Evolutionary conservation across 495 filamentous ascomycete species (phyloP), one percentile per base, ranked within the genome.

Genomic region (Podospora didyma): DNA sequence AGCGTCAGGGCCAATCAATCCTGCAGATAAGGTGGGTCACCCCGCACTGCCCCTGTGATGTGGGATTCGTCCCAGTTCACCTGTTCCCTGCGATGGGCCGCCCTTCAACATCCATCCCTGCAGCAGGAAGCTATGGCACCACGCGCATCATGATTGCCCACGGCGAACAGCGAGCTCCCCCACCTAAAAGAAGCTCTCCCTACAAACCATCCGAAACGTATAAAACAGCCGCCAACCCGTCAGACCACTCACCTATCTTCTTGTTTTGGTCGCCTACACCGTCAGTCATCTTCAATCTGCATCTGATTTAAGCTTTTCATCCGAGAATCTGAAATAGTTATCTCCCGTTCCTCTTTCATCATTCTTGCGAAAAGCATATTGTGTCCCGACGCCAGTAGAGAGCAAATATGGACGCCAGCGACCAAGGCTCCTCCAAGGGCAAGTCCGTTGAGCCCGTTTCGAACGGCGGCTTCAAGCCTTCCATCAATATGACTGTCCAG

Each of bases 401-500:
- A 14, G 12, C 39, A 42, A 7, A 16, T 7, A 26, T 24, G 37
- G 50, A 35, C 41, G 34, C 26, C 49, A 51, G 31, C 6, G 62
- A 62, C 34, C 37, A 53, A 10, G 35, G 49, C 34, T 51, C 62
- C 10, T 50, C 62, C 48, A 66, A 65, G 62, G 61, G 60, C 56
- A 70, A 72, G 67, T 44, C 51, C 39, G 7, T 39, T 42, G 61
- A 60, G 9, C 31, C 47, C 34, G 20, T 20, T 14, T 22, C 41
- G 44, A 26, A 49, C 21, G 58, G 54, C 46, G 72, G 74, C 42
- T 80, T 78, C 59, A 70, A 68, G 24, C 42, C 75, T 4, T 71
- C 76, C 42, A 65, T 58, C 7, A 58, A 88, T 62, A 87, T 96
- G 71, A 80, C 82, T 11, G 91, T 97, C 35, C 82, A 94, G 64